A percentile compares a stretch with the other conserved stretches of the same genome.
Evolutionary conservation across 441 rosid species (phyloP).

Genomic region (Pelargonium australe): DNA sequence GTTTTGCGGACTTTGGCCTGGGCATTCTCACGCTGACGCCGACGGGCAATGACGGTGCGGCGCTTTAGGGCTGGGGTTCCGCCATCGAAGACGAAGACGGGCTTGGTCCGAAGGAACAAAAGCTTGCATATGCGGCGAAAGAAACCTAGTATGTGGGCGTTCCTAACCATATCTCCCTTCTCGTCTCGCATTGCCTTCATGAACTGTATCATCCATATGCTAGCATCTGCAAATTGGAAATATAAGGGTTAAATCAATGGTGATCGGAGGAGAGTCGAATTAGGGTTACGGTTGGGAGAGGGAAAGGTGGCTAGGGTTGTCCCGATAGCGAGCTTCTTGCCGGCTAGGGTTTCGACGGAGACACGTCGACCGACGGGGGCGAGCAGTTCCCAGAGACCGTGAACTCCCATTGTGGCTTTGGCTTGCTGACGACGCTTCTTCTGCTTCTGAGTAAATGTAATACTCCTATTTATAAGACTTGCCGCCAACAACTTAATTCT

Average conservation of each 20-base stretch:
- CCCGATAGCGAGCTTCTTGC: constrained; percentile 85
- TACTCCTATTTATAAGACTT: not conserved
- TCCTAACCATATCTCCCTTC: constrained; percentile 85
- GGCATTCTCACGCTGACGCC: constrained; percentile 85
- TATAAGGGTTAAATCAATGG: not conserved
- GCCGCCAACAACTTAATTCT: constrained; percentile 11
- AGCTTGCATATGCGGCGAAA: constrained; percentile 88
- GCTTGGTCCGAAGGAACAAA: constrained; percentile 68
- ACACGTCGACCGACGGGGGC: constrained; percentile 96
- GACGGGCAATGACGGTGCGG: constrained; percentile 84
- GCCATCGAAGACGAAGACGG: constrained; percentile 91
- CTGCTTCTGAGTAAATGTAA: not conserved
- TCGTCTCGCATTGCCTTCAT: constrained; percentile 99
- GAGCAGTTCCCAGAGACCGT: constrained; percentile 90
- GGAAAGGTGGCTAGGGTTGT: constrained; percentile 17
- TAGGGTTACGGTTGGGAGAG: constrained; percentile 21
- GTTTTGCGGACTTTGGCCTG: constrained; percentile 88
- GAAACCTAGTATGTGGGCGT: constrained; percentile 87
- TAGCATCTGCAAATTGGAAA: constrained; percentile 50
- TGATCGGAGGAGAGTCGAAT: not conserved
- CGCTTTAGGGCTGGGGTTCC: constrained; percentile 92
- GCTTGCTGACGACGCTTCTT: constrained; percentile 9
- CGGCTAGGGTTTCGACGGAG: constrained; percentile 87
- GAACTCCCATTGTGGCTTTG: constrained; percentile 62
- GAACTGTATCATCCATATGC: constrained; percentile 96